Base-by-base conservation (phyloP, 1,284 basidiomycete genomes). In the Butyriboletus appendiculatus region DNA sequence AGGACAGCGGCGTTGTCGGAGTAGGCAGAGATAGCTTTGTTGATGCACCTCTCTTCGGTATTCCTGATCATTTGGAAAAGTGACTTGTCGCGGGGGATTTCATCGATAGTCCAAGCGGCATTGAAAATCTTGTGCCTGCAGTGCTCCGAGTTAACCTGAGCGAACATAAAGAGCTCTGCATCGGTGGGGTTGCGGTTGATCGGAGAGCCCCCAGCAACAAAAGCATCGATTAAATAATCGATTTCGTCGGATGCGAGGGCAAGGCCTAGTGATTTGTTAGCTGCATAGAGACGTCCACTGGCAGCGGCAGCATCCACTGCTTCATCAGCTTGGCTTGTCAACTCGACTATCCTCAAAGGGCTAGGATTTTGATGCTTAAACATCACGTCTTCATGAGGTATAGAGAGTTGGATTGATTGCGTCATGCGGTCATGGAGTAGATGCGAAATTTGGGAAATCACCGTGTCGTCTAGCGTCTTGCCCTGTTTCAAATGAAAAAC, bases 61-160 rank as follows among this genome's bases (percentile, higher is more conserved):
- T 98, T 97, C 53, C 94, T 84, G 65, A 99, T 98, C 96, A 99
- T 99, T 63, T 90, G 86, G 74, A 99, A 99, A 28, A 99, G 84
- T 8, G 94, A 94, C 56, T 81, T 78, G 57, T 90, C 83, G 67
- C 86, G 80, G n/a, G 76, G 66, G 37, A 78, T 65, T 6, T 81
- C 88, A 66, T 97, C 91, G 61, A 98, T 85, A 22, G 87, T 92
- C 97, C 97, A 99, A 39, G 90, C 83, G 0, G 97, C 96, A 70
- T 99, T 99, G 80, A 99, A 99, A 63, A 98, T 99, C 76, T 99
- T 99, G 81, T 99, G 97, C 44, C 97, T 84, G 73, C 97, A 99
- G 72, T 99, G 97, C 75, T 99, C 97, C 39, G 96, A 98, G 77
- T 99, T 99, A 71, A 99, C 96, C 72, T 99, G 97, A 16, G 97